Evolutionary conservation across 192 early-diverging fungal species (phyloP), one percentile per base, ranked within the genome.

Genomic region (Chytriomyces hyalinus): DNA sequence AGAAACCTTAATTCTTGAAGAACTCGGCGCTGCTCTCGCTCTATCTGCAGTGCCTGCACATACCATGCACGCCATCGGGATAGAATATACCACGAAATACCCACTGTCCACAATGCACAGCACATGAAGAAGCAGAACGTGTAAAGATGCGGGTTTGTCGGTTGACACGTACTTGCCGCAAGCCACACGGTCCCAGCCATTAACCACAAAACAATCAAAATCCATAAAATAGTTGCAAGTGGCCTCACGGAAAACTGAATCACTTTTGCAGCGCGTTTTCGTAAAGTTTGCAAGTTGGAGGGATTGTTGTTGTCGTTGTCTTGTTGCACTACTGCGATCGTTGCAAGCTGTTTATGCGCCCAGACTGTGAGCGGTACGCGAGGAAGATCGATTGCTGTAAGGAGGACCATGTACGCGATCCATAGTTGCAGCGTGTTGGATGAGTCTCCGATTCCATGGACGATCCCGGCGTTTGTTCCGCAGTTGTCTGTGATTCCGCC

Each of bases 131-230:
- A 73, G 6, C 10, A 24, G 46, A 61, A 62, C 11, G 24, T 20
- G 45, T 46, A 73, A 36, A 73, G 71, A 10, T 60, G 26, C 11
- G 71, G 71, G 22, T 73, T 73, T 45, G 71, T 62, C 13, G 36
- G 15, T 73, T 20, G 11, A 60, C 71, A 73, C 0, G 53, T 20
- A 7, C 59, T 44, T 10, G 59, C 28, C 3, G 60, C 24, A 1
- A 73, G 46, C 71, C 71, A 73, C 15, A 73, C 71, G 15, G 71
- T 62, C 15, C 71, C 71, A 1, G 71, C 71, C 43, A 73, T 62
- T 9, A 61, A 17, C 71, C 71, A 73, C 2, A 73, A 45, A 6
- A n/a, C 26, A 24, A 73, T 73, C 43, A 73, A 26, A 0, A 62
- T 73, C 71, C 71, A 73, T 9, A 73, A 60, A 36, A 73, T 45